Percentiles rank a stretch among this genome's conserved stretches.
Conservation (phyloP, 2,329 filamentous ascomycete species). For the Catunica adiposa region DNA sequence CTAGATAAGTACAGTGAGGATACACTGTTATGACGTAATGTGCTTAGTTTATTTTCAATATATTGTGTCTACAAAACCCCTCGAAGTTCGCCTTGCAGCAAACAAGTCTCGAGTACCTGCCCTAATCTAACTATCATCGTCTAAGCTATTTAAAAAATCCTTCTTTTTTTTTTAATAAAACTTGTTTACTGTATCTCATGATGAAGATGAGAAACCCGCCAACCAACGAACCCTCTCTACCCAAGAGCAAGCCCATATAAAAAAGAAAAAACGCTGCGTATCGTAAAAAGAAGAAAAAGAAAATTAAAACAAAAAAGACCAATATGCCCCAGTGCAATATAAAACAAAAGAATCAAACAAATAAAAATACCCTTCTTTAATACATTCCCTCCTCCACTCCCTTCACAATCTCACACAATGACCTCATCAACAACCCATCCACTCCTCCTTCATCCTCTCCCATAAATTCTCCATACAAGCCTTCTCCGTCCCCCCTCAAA, state of each 20-base stretch:
- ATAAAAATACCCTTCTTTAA: slow-evolving; percentile 3
- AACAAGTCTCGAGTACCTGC: too few relatives aligned
- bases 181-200: not conserved
- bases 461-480: not conserved
- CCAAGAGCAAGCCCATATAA: not conserved
- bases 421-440: slow-evolving; percentile 11
- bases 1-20: too few relatives aligned
- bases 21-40: too few relatives aligned
- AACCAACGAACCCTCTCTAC: too few relatives aligned
- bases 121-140: not conserved
- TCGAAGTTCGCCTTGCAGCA: too few relatives aligned
- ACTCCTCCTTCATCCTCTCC: slow-evolving; percentile 10
- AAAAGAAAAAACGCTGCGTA: slow-evolving; percentile 2
- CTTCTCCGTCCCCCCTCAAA: slow-evolving; percentile 20
- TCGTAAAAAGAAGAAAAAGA: slow-evolving; percentile 2
- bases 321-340: too few relatives aligned
- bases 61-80: too few relatives aligned
- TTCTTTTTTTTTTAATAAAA: not conserved
- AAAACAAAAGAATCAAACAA: slow-evolving; percentile 6
- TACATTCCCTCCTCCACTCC: slow-evolving; percentile 8
- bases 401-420: slow-evolving; percentile 13
- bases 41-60: too few relatives aligned
- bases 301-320: slow-evolving; percentile 1
- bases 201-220: too few relatives aligned
- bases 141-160: not conserved